These are phyloP conservation scores for Aspergillus wentii DNA, from an alignment of 495 filamentous ascomycete species.

Conservation along the genomic window DNA sequence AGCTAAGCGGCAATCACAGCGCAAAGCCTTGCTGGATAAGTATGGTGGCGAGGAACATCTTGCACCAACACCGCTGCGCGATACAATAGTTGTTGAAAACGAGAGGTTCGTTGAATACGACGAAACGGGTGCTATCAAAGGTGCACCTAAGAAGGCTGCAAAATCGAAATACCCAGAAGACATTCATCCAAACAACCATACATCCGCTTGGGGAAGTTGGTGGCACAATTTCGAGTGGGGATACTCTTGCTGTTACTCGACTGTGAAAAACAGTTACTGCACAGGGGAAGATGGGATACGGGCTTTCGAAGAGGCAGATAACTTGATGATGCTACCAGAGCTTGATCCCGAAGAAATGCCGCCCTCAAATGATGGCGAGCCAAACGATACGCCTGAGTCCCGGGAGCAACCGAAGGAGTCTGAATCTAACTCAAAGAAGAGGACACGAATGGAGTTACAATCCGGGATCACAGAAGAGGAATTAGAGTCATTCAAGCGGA, in stretches of 20 bases:
- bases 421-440: constrained; percentile 50
- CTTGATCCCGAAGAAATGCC: constrained; percentile 28
- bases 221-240: constrained; percentile 95
- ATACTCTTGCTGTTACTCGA: constrained; percentile 93
- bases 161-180: constrained; percentile 93
- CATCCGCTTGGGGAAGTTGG: constrained; percentile 94
- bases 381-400: constrained; percentile 19
- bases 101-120: constrained; percentile 97
- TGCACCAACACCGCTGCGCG: constrained; percentile 55
- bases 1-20: constrained; percentile 59
- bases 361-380: constrained; percentile 9
- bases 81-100: constrained; percentile 66
- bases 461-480: constrained; percentile 72
- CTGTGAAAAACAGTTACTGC: constrained; percentile 93
- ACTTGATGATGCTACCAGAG: constrained; percentile 42
- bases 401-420: constrained; percentile 26
- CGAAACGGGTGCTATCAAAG: constrained; percentile 82
- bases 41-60: constrained; percentile 74
- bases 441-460: constrained; percentile 69
- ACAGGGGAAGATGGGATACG: constrained; percentile 80
- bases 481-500: constrained; percentile 74
- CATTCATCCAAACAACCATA: constrained; percentile 84
- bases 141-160: constrained; percentile 64
- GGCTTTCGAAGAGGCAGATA: constrained; percentile 65
- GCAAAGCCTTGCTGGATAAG: constrained; percentile 72